A percentile compares a stretch with the other conserved stretches of the same genome.
Evolutionary conservation across 2,329 filamentous ascomycete species (phyloP).

Genomic region (Pseudogymnoascus sp.): DNA sequence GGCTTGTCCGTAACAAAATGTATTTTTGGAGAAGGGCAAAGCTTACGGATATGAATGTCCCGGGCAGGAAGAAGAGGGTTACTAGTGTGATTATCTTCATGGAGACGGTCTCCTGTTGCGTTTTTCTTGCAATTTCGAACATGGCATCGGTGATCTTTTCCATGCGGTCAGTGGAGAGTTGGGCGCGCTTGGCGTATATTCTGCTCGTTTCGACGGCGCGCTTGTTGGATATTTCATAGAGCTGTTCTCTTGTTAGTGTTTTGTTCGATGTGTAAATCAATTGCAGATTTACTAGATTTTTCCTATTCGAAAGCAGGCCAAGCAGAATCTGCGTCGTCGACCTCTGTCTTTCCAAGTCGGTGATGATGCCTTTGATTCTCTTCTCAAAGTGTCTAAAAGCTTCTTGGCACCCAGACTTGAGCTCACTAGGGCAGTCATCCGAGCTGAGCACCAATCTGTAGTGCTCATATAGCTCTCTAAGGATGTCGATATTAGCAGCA

Average conservation of each 20-base stretch:
- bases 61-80: conserved; percentile 36
- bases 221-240: conserved; percentile 20
- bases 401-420: conserved; percentile 10
- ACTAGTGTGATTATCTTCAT: conserved; percentile 38
- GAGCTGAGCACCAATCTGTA: conserved; percentile 15
- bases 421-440: conserved; percentile 10
- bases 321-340: conserved; percentile 20
- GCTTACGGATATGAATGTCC: conserved; percentile 36
- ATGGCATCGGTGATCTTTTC: conserved; percentile 24
- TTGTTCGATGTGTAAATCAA: too few relatives aligned
- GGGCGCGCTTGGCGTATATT: conserved; percentile 21
- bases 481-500: conserved; percentile 27
- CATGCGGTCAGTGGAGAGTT: conserved; percentile 19
- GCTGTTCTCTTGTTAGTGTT: conserved; percentile 14
- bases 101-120: conserved; percentile 34
- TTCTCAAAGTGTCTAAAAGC: conserved; percentile 19
- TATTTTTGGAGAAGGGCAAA: neutral
- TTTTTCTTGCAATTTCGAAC: conserved; percentile 30
- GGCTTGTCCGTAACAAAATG: neutral
- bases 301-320: conserved; percentile 21
- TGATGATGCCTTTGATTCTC: conserved; percentile 16
- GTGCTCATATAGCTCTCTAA: conserved; percentile 21
- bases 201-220: conserved; percentile 11
- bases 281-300: conserved; percentile 18
- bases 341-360: conserved; percentile 22